Percentiles rank a stretch among this genome's conserved stretches.
These are phyloP conservation scores for Suhomyces anneliseae DNA, from an alignment of 1,139 yeast genomes.

Conservation along the genomic window DNA sequence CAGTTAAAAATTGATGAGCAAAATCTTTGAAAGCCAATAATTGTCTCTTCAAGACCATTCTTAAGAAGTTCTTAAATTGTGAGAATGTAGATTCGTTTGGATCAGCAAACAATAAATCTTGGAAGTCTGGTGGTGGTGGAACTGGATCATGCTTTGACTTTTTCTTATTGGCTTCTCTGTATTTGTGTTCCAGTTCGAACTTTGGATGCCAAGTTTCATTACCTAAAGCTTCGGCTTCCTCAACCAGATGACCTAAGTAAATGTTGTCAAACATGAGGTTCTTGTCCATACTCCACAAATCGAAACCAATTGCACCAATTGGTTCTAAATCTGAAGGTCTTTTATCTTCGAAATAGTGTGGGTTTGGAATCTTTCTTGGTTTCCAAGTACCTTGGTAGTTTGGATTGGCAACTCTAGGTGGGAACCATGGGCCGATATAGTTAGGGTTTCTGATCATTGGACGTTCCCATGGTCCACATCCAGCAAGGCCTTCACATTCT, in stretches of 20 bases:
- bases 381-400: slow-evolving; percentile 76
- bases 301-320: slow-evolving; percentile 84
- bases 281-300: slow-evolving; percentile 84
- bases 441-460: slow-evolving; percentile 67
- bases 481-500: slow-evolving; percentile 55
- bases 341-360: slow-evolving; percentile 60
- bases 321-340: slow-evolving; percentile 58
- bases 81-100: slow-evolving; percentile 19
- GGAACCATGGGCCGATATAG: slow-evolving; percentile 77
- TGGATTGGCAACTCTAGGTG: slow-evolving; percentile 70
- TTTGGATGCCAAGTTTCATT: slow-evolving; percentile 72
- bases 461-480: slow-evolving; percentile 70
- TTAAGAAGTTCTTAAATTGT: slow-evolving; percentile 24
- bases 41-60: slow-evolving; percentile 22
- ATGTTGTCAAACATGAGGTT: slow-evolving; percentile 78
- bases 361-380: slow-evolving; percentile 69
- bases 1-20: slow-evolving; percentile 35
- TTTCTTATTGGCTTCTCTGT: slow-evolving; percentile 31
- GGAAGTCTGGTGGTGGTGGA: slow-evolving; percentile 42
- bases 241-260: slow-evolving; percentile 77
- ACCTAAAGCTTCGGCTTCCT: slow-evolving; percentile 82
- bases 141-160: slow-evolving; percentile 33
- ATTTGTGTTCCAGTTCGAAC: slow-evolving; percentile 50
- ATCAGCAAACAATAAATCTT: slow-evolving; percentile 31
- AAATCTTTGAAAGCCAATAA: slow-evolving; percentile 30